Percentiles rank a stretch among this genome's conserved stretches.
phyloP scores from a whole-genome alignment of 116 monocot species.

The Trichopus zeylanicus region DNA sequence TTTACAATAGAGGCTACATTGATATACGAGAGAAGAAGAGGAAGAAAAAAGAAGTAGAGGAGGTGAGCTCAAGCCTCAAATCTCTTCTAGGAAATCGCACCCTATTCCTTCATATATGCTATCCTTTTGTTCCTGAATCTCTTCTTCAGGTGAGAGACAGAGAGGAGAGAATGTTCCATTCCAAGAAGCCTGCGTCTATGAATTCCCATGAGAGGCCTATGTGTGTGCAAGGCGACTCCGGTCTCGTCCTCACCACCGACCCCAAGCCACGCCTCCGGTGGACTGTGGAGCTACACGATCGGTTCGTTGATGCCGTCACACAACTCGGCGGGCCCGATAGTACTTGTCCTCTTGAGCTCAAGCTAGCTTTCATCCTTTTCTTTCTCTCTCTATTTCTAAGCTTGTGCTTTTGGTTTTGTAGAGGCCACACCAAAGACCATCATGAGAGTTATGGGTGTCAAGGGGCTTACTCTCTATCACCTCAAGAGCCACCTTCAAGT shows the following conservation, averaged over 20 bases:
- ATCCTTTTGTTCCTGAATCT: conserved; percentile 29
- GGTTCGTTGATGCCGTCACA: conserved; percentile 77
- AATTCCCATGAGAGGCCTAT: conserved; percentile 53
- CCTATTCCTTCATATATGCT: conserved; percentile 24
- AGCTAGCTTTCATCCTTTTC: neutral
- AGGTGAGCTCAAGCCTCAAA: neutral
- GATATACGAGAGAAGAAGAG: too few relatives aligned
- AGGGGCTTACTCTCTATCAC: conserved; percentile 93
- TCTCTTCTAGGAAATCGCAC: conserved; percentile 14
- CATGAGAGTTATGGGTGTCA: conserved; percentile 99
- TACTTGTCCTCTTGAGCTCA: conserved; percentile 7
- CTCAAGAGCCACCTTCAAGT: conserved; percentile 98
- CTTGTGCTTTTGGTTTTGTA: conserved; percentile 15
- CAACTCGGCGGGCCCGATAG: conserved; percentile 92
- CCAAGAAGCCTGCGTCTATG: conserved; percentile 49
- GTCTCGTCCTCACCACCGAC: conserved; percentile 90
- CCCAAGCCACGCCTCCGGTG: conserved; percentile 84
- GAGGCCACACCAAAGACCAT: conserved; percentile 98
- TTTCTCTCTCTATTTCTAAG: neutral
- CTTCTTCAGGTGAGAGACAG: conserved; percentile 16
- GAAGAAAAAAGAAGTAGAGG: conserved; percentile 8
- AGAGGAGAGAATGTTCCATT: conserved; percentile 46
- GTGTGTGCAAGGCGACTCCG: conserved; percentile 69
- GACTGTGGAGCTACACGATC: conserved; percentile 88
- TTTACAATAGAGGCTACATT: too few relatives aligned